phyloP scores from a whole-genome alignment of 2,329 filamentous ascomycete genomes.

The Exophiala bonariae region DNA sequence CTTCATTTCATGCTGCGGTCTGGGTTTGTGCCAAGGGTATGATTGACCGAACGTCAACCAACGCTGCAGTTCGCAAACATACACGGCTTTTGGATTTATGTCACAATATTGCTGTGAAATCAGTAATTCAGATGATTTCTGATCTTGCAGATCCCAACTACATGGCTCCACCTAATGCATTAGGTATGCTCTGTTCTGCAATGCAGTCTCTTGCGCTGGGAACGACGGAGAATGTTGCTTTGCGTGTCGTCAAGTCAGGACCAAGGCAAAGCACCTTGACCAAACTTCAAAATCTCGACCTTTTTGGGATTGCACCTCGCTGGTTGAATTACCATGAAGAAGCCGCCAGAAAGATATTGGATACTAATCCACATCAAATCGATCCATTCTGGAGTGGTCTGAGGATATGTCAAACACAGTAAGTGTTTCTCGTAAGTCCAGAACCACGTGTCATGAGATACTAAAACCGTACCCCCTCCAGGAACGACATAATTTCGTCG shows the following conservation, averaged over 20 bases:
- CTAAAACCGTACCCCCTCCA: neutral
- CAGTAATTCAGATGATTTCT: neutral
- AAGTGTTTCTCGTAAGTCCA: neutral
- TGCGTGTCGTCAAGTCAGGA: neutral
- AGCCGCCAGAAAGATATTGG: neutral
- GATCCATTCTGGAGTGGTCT: neutral
- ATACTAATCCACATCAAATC: neutral
- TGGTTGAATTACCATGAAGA: slow-evolving; percentile 2
- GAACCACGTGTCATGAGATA: neutral
- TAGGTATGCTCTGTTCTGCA: neutral
- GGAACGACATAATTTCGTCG: slow-evolving; percentile 1
- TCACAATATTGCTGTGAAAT: neutral
- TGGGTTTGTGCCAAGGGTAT: slow-evolving; percentile 1
- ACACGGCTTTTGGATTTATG: neutral
- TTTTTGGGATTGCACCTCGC: neutral
- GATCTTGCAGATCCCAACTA: neutral
- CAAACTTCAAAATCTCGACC: neutral
- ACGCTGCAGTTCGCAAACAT: neutral
- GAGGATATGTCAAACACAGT: slow-evolving; percentile 1
- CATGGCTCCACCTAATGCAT: neutral
- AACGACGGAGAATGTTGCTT: neutral
- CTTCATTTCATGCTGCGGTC: slow-evolving; percentile 1
- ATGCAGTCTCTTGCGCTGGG: slow-evolving; percentile 1
- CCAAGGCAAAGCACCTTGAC: neutral
- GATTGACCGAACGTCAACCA: neutral